A percentile compares a stretch with the other conserved stretches of the same genome.
Conservation (phyloP, 2,329 filamentous ascomycete species). For the Neofusicoccum parvum region DNA sequence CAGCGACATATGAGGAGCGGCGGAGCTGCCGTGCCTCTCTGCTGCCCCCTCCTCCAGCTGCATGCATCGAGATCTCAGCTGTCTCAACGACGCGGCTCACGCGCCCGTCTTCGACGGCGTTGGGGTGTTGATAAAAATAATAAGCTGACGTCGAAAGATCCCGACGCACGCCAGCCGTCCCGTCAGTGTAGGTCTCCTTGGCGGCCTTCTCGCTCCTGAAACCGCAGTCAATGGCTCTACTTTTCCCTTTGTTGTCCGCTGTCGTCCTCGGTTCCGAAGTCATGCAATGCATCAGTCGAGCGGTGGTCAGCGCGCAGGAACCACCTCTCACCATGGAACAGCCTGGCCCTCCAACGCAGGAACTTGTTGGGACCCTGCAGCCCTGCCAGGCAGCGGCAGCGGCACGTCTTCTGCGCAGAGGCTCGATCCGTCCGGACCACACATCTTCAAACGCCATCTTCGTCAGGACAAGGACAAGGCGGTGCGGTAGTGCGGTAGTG, state of each 20-base stretch:
- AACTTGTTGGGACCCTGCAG: slow-evolving; percentile 15
- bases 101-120: slow-evolving; percentile 2
- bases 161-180: slow-evolving; percentile 6
- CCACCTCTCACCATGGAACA: neutral
- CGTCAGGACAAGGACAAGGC: neutral
- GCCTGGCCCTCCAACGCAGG: slow-evolving; percentile 6
- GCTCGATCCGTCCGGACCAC: slow-evolving; percentile 11
- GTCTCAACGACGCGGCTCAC: neutral
- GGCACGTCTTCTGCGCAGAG: slow-evolving; percentile 3
- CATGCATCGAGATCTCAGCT: slow-evolving; percentile 10
- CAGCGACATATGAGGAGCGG: neutral
- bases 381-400: slow-evolving; percentile 11
- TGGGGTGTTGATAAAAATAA: slow-evolving; percentile 11
- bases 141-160: neutral
- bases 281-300: slow-evolving; percentile 3
- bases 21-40: slow-evolving; percentile 1
- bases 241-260: neutral
- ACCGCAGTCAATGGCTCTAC: neutral
- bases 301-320: slow-evolving; percentile 10
- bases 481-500: neutral
- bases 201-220: neutral
- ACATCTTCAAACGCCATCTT: neutral
- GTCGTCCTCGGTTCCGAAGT: neutral
- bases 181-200: neutral
- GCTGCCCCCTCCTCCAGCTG: neutral